Evolutionary conservation across 2,329 filamentous ascomycete genomes (phyloP), one percentile per base, ranked within the genome.

Genomic region (Diaporthe longicolla): DNA sequence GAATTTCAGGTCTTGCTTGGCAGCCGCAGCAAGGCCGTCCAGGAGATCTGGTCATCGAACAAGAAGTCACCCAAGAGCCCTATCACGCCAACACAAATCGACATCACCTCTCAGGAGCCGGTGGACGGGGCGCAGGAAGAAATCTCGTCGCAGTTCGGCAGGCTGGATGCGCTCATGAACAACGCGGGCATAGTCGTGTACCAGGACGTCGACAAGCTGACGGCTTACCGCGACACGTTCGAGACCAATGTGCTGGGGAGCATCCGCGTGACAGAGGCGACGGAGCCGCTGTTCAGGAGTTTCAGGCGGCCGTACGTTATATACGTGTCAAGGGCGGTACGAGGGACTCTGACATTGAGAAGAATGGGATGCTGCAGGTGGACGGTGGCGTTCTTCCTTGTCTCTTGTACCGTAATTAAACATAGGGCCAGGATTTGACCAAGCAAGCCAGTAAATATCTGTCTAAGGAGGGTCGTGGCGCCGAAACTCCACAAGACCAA

Each of bases 401-500:
- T 7, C 21, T 40, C 37, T 40, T 40, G 37, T 40, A 4, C 13
- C 13, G 11, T 40, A 40, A 32, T 32, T 7, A 32, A 6, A 32
- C 29, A 32, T 6, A 15, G 8, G 15, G 17, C 43, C 15, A 45
- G 40, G 1, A 43, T 15, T 15, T 9, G 11, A 40, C 13, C 9
- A 10, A 9, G 13, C 6, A 32, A 65, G 40, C 48, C 24, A 43
- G 24, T 26, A 21, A 40, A 24, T 26, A 48, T 65, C 4, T 48
- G n/a, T n/a, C 59, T 9, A 48, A 48, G 37, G 10, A 50, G 26
- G 43, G 19, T 17, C 24, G 48, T n/a, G 17, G 26, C 40, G 59
- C 59, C 59, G 26, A 50, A 43, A 50, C 40, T 35, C 59, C 43
- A 65, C 59, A 32, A 48, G 43, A 19, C 40, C 43, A 48, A 63